Conservation (phyloP, 208 protist species). For the Trypanosoma boissoni region DNA sequence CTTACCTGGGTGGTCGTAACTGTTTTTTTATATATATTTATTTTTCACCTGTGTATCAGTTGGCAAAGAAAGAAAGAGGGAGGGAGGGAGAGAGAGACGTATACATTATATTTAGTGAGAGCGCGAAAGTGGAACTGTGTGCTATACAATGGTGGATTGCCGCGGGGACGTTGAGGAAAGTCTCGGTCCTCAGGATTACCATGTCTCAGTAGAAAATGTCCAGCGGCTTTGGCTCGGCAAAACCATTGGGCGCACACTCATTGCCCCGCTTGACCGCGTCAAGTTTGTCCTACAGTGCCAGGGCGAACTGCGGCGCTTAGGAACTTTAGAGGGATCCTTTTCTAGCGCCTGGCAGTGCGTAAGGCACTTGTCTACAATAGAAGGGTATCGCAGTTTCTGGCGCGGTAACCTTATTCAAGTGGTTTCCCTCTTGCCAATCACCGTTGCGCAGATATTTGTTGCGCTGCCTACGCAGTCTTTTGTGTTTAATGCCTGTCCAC, state of each 20-base stretch:
- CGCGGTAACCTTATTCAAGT: conserved; percentile 83
- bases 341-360: conserved; percentile 50
- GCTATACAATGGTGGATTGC: neutral
- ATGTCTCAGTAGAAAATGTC: conserved; percentile 57
- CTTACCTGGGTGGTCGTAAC: too few relatives aligned
- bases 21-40: conserved; percentile 13
- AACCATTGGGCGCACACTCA: conserved; percentile 42
- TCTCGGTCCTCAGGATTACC: conserved; percentile 8
- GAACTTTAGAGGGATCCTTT: conserved; percentile 44
- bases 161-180: conserved; percentile 4
- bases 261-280: conserved; percentile 79
- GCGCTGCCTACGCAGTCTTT: conserved; percentile 49
- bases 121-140: too few relatives aligned
- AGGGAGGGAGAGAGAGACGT: too few relatives aligned
- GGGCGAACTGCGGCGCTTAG: conserved; percentile 58
- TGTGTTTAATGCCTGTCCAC: conserved; percentile 46
- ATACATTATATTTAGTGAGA: too few relatives aligned
- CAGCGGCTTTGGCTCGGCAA: conserved; percentile 51
- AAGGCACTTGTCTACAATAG: conserved; percentile 44
- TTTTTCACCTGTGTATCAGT: conserved; percentile 1
- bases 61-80: neutral
- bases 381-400: conserved; percentile 69
- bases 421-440: conserved; percentile 57
- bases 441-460: conserved; percentile 69
- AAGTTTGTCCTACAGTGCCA: conserved; percentile 84